phyloP scores from a whole-genome alignment of 148 eudicot species.

The Suaeda aralocaspica region DNA sequence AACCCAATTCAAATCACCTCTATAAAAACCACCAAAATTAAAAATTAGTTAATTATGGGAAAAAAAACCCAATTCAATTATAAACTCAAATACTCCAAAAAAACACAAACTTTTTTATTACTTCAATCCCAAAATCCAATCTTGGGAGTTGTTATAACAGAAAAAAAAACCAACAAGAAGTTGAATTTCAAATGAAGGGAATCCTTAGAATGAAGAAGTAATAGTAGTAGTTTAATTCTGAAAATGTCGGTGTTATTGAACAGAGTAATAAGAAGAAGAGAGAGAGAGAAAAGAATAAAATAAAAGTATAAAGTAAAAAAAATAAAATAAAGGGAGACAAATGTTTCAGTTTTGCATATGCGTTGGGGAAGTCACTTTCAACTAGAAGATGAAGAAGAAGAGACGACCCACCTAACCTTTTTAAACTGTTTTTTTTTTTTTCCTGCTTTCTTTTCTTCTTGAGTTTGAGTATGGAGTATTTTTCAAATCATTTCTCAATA shows the following conservation, averaged over 20 bases:
- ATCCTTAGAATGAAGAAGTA: neutral
- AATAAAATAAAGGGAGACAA: constrained; percentile 8
- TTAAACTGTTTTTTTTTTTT: constrained; percentile 21
- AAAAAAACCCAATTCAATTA: constrained; percentile 24
- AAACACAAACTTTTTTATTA: neutral
- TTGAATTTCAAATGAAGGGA: constrained; percentile 3
- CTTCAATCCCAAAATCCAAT: constrained; percentile 15
- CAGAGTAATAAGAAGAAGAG: constrained; percentile 14
- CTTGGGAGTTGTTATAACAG: neutral
- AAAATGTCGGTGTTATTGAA: constrained; percentile 31
- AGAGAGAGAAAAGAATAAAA: constrained; percentile 2
- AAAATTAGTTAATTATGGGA: constrained; percentile 14
- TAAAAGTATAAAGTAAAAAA: too few relatives aligned
- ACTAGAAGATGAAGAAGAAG: constrained; percentile 21
- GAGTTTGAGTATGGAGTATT: too few relatives aligned
- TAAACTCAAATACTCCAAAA: neutral
- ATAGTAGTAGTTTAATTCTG: too few relatives aligned
- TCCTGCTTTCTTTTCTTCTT: too few relatives aligned
- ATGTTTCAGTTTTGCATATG: constrained; percentile 2
- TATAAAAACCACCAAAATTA: too few relatives aligned
- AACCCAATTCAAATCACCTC: too few relatives aligned
- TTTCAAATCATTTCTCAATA: constrained; percentile 1
- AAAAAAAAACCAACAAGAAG: neutral
- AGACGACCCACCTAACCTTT: constrained; percentile 32
- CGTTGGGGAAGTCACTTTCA: constrained; percentile 27